Evolutionary conservation across 2,329 filamentous ascomycete genomes (phyloP).

Genomic region (Trichoderma sp.): DNA sequence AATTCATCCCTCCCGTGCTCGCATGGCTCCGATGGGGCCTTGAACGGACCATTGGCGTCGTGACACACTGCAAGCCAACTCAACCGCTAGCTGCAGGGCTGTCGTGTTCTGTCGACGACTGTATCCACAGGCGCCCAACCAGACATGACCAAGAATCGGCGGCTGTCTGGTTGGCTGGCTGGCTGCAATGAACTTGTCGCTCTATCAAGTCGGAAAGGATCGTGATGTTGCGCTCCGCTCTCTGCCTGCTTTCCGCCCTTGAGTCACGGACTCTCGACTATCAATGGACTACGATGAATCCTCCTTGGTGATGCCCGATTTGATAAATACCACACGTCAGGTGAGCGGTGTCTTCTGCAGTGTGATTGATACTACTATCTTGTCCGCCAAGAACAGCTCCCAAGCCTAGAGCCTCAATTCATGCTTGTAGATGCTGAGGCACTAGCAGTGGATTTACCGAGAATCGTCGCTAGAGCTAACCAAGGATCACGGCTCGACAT

Average conservation of each 20-base stretch:
- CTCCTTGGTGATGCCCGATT: neutral
- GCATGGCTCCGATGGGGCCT: constrained; percentile 8
- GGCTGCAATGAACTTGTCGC: neutral
- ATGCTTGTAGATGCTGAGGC: neutral
- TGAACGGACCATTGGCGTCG: constrained; percentile 21
- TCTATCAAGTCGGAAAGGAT: constrained; percentile 5
- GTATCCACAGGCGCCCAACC: constrained; percentile 21
- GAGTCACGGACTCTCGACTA: neutral
- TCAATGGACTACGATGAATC: too few species aligned
- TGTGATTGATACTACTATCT: neutral
- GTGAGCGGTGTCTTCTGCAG: constrained; percentile 2
- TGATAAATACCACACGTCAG: neutral
- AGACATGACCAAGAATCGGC: constrained; percentile 2
- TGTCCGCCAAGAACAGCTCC: neutral
- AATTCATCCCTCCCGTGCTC: constrained; percentile 1
- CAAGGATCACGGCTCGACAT: constrained; percentile 1
- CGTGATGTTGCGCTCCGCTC: neutral
- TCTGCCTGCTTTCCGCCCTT: constrained; percentile 2
- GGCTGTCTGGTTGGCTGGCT: neutral
- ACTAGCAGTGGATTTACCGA: neutral
- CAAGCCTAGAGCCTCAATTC: neutral
- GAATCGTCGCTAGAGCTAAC: neutral
- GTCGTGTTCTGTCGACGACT: constrained; percentile 18
- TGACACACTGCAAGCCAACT: constrained; percentile 24
- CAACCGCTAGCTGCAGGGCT: constrained; percentile 23